phyloP scores from a whole-genome alignment of 441 rosid species.

The Pelargonium fulgidum region DNA sequence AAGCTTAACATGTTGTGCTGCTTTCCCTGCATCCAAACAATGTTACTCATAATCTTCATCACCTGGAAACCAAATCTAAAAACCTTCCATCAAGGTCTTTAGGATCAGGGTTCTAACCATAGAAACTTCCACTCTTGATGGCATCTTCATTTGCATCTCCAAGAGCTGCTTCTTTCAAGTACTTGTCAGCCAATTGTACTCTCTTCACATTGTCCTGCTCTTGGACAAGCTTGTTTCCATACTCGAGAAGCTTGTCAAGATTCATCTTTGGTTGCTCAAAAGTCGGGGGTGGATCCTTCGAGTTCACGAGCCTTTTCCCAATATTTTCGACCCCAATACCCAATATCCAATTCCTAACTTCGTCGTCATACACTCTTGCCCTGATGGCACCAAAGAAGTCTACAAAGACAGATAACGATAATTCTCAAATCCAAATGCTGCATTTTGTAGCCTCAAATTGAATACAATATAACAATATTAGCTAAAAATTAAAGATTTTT shows the following conservation, averaged over 20 bases:
- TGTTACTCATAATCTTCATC: no score
- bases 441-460: neutral
- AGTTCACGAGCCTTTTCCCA: conserved; percentile 88
- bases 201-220: conserved; percentile 98
- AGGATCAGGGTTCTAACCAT: conserved; percentile 48
- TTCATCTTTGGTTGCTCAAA: conserved; percentile 78
- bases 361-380: conserved; percentile 95
- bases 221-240: conserved; percentile 79
- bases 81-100: conserved; percentile 35
- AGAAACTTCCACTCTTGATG: conserved; percentile 60
- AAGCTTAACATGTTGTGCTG: conserved; percentile 61
- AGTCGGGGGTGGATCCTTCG: conserved; percentile 67
- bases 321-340: conserved; percentile 50
- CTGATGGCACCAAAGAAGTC: conserved; percentile 94
- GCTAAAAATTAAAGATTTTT: no score
- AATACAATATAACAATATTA: no score
- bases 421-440: no score
- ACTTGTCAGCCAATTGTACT: conserved; percentile 89
- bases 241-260: conserved; percentile 62
- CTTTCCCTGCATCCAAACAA: conserved; percentile 48
- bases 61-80: neutral
- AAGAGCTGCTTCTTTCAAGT: conserved; percentile 77
- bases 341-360: conserved; percentile 79
- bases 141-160: conserved; percentile 78
- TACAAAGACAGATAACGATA: no score